Evolutionary conservation across 345 rosid species (phyloP), one percentile per base, ranked within the genome.

Genomic region (Melaleuca alternifolia): DNA sequence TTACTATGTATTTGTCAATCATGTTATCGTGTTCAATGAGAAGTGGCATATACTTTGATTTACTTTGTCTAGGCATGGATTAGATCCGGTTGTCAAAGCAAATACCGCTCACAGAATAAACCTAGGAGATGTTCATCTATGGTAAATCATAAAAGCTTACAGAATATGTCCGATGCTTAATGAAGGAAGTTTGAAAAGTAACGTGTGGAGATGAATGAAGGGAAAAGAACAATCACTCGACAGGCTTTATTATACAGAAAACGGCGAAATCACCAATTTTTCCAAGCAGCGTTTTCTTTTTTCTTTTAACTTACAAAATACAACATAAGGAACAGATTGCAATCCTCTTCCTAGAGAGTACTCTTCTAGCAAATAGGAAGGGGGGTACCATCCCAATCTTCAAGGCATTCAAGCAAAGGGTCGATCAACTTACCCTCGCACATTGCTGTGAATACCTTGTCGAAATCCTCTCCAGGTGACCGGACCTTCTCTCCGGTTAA

Each of bases 391-490:
- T 91, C 84, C 93, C 93, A 92, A 1, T 87, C 89, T 54, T 83
- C 54, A 21, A 92, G 90, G 50, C 92, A 89, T 11, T 88, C 88
- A 7, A 92, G 88, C 87, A 92, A 46, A 6, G 92, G 93, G 86
- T 92, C 91, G 33, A 91, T 88, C 20, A 91, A 14, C 87, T 86
- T 89, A 7, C 94, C 89, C 57, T 83, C 83, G 26, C 90, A 90
- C 8, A 90, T 89, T 24, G 89, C 92, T 9, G 85, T 50, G 28
- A 89, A 90, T 79, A 92, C 91, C 90, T 92, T 84, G 54, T 91
- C 90, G 44, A 86, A 88, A 23, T 92, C 92, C 84, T 92, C 94
- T 3, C 94, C 93, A 16, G 93, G 93, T 10, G 91, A 89, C 44
- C 44, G 83, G 30, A 82, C 85, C 85, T 86, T 88, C 84, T 92